Evolutionary conservation across 768 basidiomycete genomes (phyloP).

Genomic region (Roridomyces roridus): DNA sequence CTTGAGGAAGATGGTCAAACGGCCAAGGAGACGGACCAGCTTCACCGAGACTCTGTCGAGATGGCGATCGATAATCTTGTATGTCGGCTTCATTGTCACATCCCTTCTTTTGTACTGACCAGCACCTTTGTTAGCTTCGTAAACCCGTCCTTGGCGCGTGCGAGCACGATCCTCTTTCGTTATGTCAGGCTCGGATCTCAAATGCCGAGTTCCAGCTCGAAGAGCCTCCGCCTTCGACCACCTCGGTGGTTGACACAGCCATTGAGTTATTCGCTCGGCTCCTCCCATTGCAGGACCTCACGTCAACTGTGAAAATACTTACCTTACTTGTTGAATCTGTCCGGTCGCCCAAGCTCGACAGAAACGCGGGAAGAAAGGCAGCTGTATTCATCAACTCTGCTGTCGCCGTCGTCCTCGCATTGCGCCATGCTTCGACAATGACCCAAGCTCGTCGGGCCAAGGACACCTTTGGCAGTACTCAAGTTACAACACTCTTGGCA

Average conservation of each 20-base stretch:
- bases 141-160: slow-evolving; percentile 83
- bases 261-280: slow-evolving; percentile 86
- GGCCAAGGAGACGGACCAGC: slow-evolving; percentile 51
- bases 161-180: slow-evolving; percentile 83
- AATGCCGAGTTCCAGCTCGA: slow-evolving; percentile 52
- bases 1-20: slow-evolving; percentile 38
- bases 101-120: background rate
- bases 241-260: slow-evolving; percentile 86
- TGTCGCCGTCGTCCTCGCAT: slow-evolving; percentile 72
- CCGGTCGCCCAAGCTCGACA: slow-evolving; percentile 81
- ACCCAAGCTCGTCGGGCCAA: slow-evolving; percentile 60
- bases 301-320: slow-evolving; percentile 59
- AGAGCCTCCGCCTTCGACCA: slow-evolving; percentile 77
- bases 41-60: slow-evolving; percentile 83
- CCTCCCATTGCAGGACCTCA: slow-evolving; percentile 77
- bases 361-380: slow-evolving; percentile 84
- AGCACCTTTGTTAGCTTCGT: slow-evolving; percentile 54
- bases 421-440: slow-evolving; percentile 60
- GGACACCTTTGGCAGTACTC: slow-evolving; percentile 69
- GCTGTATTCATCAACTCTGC: slow-evolving; percentile 85
- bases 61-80: slow-evolving; percentile 81
- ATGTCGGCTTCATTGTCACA: slow-evolving; percentile 29
- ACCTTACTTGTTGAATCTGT: slow-evolving; percentile 67
- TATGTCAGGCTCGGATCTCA: slow-evolving; percentile 59
- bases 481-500: slow-evolving; percentile 66